phyloP scores from a whole-genome alignment of 1,139 yeast genomes.

The Eremothecium sinecaudum region DNA sequence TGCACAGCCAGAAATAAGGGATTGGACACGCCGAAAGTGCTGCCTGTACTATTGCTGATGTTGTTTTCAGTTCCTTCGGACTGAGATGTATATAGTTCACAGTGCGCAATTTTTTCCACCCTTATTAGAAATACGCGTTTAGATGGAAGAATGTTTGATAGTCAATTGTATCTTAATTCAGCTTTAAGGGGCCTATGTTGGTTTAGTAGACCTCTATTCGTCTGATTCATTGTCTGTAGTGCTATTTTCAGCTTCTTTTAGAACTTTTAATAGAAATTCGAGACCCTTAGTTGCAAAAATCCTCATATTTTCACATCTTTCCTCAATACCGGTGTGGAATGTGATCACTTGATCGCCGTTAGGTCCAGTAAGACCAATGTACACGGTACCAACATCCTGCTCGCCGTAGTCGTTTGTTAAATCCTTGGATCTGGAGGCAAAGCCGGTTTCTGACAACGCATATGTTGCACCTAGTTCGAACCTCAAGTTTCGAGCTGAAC shows the following conservation, averaged over 20 bases:
- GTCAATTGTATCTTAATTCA: no score
- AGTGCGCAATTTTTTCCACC: no score
- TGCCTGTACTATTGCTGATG: no score
- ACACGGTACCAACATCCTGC: conserved; percentile 54
- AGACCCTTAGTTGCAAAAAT: conserved; percentile 62
- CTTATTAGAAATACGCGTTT: no score
- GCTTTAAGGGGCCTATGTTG: no score
- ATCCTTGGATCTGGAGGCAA: conserved; percentile 33
- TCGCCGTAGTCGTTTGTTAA: conserved; percentile 21
- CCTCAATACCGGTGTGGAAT: conserved; percentile 39
- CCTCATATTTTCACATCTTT: conserved; percentile 62
- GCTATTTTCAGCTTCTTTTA: conserved; percentile 14
- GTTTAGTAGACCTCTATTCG: no score
- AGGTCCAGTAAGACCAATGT: conserved; percentile 64
- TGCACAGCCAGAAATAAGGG: no score
- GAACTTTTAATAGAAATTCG: conserved; percentile 43
- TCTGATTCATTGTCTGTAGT: no score
- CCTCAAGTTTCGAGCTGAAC: conserved; percentile 68
- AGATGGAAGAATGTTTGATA: no score
- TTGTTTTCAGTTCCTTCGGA: no score
- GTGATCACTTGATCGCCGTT: conserved; percentile 44
- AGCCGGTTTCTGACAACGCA: conserved; percentile 73
- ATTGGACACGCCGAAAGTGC: no score
- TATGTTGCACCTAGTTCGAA: conserved; percentile 77
- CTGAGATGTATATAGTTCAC: no score